phyloP scores from a whole-genome alignment of 2,329 filamentous ascomycete species.

The Fusarium marasasianum region DNA sequence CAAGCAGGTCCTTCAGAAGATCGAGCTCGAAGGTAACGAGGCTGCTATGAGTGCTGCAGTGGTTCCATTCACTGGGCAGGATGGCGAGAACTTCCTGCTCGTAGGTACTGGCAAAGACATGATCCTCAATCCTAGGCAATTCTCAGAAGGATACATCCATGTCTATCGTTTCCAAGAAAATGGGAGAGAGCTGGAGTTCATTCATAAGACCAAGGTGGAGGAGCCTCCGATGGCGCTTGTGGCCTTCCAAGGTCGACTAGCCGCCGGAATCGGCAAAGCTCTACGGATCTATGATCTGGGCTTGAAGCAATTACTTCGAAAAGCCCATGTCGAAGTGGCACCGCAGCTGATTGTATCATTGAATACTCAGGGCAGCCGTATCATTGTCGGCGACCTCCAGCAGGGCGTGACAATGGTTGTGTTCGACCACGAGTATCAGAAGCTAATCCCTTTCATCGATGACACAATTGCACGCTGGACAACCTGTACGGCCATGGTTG shows the following conservation, averaged over 20 bases:
- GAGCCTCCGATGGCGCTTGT: constrained; percentile 86
- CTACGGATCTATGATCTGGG: constrained; percentile 92
- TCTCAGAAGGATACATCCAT: constrained; percentile 83
- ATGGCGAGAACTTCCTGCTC: constrained; percentile 88
- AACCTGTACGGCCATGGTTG: constrained; percentile 89
- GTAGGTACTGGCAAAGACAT: constrained; percentile 97
- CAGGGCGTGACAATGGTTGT: constrained; percentile 92
- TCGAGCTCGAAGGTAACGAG: constrained; percentile 90
- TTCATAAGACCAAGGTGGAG: constrained; percentile 94
- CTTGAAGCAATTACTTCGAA: constrained; percentile 89
- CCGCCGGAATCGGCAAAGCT: constrained; percentile 83
- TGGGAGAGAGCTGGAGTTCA: constrained; percentile 87
- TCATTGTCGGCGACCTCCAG: constrained; percentile 90
- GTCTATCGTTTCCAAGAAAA: constrained; percentile 90
- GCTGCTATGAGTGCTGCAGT: constrained; percentile 86
- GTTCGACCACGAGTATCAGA: constrained; percentile 91
- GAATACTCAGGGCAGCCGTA: constrained; percentile 88
- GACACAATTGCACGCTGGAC: constrained; percentile 92
- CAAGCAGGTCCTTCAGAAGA: constrained; percentile 72
- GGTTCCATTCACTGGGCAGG: constrained; percentile 86
- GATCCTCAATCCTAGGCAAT: constrained; percentile 78
- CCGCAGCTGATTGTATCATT: constrained; percentile 85
- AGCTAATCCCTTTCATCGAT: constrained; percentile 90
- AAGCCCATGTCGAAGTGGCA: constrained; percentile 82
- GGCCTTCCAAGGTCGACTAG: constrained; percentile 87